These are phyloP conservation scores for Clarkia xantiana DNA, from an alignment of 345 rosid genomes.

Conservation along the genomic window DNA sequence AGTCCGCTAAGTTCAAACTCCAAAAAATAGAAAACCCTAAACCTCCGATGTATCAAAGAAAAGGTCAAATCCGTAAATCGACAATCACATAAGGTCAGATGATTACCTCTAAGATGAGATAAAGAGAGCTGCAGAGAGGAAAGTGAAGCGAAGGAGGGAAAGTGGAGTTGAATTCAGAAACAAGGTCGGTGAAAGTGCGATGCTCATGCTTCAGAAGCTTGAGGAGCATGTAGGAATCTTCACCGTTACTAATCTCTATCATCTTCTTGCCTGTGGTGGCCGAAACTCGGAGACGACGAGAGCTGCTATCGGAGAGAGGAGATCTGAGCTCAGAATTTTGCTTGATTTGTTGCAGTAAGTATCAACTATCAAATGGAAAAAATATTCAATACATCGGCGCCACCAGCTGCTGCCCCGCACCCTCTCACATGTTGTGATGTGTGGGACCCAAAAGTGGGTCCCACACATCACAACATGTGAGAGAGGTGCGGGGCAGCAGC, in stretches of 20 bases:
- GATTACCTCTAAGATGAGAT: constrained; percentile 39
- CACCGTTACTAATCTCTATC: constrained; percentile 15
- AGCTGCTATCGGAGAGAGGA: no score
- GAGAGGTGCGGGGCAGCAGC: no score
- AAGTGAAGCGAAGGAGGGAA: constrained; percentile 29
- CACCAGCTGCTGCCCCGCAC: no score
- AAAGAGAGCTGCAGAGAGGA: constrained; percentile 44
- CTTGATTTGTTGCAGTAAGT: no score
- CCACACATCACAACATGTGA: no score
- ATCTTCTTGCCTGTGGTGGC: constrained; percentile 11
- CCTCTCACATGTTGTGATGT: no score
- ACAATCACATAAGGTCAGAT: not conserved
- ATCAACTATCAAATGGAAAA: no score
- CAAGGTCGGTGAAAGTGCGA: constrained; percentile 34
- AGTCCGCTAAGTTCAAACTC: no score
- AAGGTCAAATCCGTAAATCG: constrained; percentile 1
- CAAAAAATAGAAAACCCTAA: not conserved
- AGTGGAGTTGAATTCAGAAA: constrained; percentile 42
- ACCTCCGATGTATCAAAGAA: constrained; percentile 1
- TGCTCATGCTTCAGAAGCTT: constrained; percentile 43
- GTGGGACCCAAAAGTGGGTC: no score
- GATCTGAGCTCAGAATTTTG: no score
- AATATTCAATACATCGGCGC: no score
- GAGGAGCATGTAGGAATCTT: constrained; percentile 35
- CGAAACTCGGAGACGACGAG: no score